Percentiles rank a stretch among this genome's conserved stretches.
These are phyloP conservation scores for Colletotrichum sansevieriae DNA, from an alignment of 2,329 filamentous ascomycete species.

Conservation along the genomic window DNA sequence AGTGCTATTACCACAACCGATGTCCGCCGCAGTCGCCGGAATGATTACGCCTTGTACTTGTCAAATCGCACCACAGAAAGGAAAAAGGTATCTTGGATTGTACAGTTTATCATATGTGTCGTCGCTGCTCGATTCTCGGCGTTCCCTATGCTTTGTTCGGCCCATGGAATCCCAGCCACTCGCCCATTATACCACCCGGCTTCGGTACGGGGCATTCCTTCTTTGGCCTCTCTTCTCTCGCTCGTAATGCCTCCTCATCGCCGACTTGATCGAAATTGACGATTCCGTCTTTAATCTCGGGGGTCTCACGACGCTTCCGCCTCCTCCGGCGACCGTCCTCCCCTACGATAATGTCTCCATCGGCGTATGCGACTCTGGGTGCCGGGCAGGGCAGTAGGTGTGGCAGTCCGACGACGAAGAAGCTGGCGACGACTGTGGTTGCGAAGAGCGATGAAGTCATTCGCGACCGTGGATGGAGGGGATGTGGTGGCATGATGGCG, in stretches of 20 bases:
- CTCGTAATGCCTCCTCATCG: conserved; percentile 50
- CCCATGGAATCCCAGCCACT: conserved; percentile 77
- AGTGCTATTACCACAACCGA: neutral
- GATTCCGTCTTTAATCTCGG: conserved; percentile 60
- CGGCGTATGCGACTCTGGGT: conserved; percentile 79
- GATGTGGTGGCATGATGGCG: conserved; percentile 79
- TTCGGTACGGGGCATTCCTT: conserved; percentile 95
- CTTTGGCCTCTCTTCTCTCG: conserved; percentile 58
- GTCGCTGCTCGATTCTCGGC: conserved; percentile 26
- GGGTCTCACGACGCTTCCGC: conserved; percentile 54
- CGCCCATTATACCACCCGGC: conserved; percentile 81
- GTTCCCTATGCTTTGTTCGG: conserved; percentile 30
- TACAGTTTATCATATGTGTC: conserved; percentile 29
- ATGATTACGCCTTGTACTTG: neutral
- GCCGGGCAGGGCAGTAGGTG: conserved; percentile 94
- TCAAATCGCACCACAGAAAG: neutral
- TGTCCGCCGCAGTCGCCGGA: neutral
- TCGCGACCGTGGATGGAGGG: conserved; percentile 89
- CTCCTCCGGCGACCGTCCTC: conserved; percentile 60
- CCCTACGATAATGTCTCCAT: conserved; percentile 68
- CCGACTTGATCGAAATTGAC: conserved; percentile 60
- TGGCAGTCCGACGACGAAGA: conserved; percentile 91
- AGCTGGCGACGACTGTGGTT: conserved; percentile 88
- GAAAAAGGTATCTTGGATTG: conserved; percentile 38
- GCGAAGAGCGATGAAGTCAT: conserved; percentile 96